Evolutionary conservation across 805 yeast species (phyloP).

Genomic region (Cyberlindnera americana): DNA sequence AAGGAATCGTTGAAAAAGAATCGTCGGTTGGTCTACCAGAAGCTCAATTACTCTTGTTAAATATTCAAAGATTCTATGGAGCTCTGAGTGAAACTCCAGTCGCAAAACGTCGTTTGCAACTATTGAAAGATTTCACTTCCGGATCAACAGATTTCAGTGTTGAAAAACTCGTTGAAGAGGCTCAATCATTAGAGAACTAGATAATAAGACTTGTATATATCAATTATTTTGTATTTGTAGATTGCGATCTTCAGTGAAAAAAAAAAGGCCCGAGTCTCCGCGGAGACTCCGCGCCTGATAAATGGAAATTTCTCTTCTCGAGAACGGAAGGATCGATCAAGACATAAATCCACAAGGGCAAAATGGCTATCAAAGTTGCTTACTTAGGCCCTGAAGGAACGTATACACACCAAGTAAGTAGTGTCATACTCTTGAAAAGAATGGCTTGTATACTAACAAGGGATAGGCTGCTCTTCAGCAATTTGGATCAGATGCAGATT

Average conservation of each 20-base stretch:
- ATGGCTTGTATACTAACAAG: no score
- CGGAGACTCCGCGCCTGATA: no score
- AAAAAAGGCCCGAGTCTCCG: no score
- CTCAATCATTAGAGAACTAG: constrained; percentile 61
- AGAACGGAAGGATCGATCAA: no score
- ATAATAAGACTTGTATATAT: not conserved
- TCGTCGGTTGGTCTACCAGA: constrained; percentile 65
- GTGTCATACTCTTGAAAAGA: no score
- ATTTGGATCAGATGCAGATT: constrained; percentile 33
- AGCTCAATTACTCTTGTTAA: constrained; percentile 71
- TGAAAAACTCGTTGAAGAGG: constrained; percentile 64
- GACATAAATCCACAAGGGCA: not conserved
- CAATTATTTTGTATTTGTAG: not conserved
- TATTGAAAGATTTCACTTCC: constrained; percentile 64
- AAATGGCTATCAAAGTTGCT: constrained; percentile 43
- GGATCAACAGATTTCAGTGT: constrained; percentile 67
- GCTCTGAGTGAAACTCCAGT: constrained; percentile 46
- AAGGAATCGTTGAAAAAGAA: constrained; percentile 76
- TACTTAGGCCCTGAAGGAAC: constrained; percentile 91
- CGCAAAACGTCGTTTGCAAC: constrained; percentile 46
- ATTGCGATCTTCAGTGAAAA: no score
- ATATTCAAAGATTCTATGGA: constrained; percentile 81
- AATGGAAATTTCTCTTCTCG: no score
- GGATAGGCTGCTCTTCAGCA: constrained; percentile 54
- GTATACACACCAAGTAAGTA: constrained; percentile 76